Conservation (phyloP, 257 asterid genomes). For the Eucommia ulmoides region DNA sequence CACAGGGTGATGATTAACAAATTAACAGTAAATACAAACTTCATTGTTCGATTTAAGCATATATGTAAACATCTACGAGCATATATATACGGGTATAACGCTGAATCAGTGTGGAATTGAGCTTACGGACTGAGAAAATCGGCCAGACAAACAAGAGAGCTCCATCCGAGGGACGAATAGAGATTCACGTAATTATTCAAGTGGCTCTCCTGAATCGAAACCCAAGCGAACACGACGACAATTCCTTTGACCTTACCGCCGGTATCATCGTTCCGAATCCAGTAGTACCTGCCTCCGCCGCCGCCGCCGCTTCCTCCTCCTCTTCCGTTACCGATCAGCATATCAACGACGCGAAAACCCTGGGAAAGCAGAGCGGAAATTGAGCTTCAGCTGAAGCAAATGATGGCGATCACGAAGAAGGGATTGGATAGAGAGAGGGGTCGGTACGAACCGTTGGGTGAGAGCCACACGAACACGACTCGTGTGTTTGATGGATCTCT, state of each 20-base stretch:
- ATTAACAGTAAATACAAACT: background rate
- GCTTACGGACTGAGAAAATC: constrained; percentile 75
- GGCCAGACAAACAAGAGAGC: constrained; percentile 76
- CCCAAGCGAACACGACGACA: constrained; percentile 84
- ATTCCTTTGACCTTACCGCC: constrained; percentile 61
- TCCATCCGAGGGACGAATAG: constrained; percentile 78
- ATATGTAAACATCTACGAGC: too few species aligned
- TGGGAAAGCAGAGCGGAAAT: too few species aligned
- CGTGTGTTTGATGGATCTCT: too few species aligned
- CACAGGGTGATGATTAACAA: background rate
- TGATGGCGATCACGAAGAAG: too few species aligned
- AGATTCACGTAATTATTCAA: constrained; percentile 59
- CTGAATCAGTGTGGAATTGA: background rate
- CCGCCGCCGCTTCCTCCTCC: constrained; percentile 71
- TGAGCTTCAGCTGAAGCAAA: too few species aligned
- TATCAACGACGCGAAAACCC: too few species aligned
- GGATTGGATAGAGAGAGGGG: too few species aligned
- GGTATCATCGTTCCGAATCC: constrained; percentile 83
- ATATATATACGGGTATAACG: too few species aligned
- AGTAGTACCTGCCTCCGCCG: constrained; percentile 68
- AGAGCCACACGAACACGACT: too few species aligned
- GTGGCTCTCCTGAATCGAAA: constrained; percentile 76
- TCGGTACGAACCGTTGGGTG: too few species aligned
- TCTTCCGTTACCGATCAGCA: too few species aligned
- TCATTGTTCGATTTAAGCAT: background rate